These are phyloP conservation scores for Sanghuangporus weigelae DNA, from an alignment of 1,284 basidiomycete species.

Conservation along the genomic window DNA sequence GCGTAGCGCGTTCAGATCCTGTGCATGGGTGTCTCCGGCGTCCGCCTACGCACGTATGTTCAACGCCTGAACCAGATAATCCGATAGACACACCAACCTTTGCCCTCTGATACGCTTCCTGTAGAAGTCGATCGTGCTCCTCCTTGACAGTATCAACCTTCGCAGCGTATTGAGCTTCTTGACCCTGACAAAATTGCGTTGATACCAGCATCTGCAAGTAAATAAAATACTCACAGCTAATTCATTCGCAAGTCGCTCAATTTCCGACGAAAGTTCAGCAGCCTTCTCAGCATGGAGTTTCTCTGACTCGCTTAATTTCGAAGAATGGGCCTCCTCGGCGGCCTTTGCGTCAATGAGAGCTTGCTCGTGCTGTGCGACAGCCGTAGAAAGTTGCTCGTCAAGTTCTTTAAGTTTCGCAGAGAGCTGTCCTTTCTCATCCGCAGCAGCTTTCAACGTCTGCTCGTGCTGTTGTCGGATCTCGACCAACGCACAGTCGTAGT, in stretches of 20 bases:
- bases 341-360: constrained; percentile 39
- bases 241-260: constrained; percentile 51
- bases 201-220: neutral
- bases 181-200: constrained; percentile 33
- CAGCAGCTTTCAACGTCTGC: constrained; percentile 38
- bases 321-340: constrained; percentile 41
- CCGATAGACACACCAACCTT: constrained; percentile 44
- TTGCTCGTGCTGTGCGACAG: constrained; percentile 43
- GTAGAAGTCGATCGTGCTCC: constrained; percentile 59
- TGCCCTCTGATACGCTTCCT: constrained; percentile 69
- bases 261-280: constrained; percentile 53
- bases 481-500: constrained; percentile 36
- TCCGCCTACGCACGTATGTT: constrained; percentile 42
- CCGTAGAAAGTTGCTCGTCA: constrained; percentile 40
- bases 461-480: constrained; percentile 41
- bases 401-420: constrained; percentile 41
- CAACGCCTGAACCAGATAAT: constrained; percentile 14
- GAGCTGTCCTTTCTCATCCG: constrained; percentile 42
- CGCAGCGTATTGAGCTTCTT: constrained; percentile 61
- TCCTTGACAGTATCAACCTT: constrained; percentile 63
- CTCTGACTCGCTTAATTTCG: constrained; percentile 47
- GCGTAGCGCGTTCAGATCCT: constrained; percentile 66
- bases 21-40: constrained; percentile 58
- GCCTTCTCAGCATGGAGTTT: constrained; percentile 42
- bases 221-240: constrained; percentile 45